Evolutionary conservation across 2,329 filamentous ascomycete genomes (phyloP), one percentile per base, ranked within the genome.

Genomic region (Colletotrichum tropicicola): DNA sequence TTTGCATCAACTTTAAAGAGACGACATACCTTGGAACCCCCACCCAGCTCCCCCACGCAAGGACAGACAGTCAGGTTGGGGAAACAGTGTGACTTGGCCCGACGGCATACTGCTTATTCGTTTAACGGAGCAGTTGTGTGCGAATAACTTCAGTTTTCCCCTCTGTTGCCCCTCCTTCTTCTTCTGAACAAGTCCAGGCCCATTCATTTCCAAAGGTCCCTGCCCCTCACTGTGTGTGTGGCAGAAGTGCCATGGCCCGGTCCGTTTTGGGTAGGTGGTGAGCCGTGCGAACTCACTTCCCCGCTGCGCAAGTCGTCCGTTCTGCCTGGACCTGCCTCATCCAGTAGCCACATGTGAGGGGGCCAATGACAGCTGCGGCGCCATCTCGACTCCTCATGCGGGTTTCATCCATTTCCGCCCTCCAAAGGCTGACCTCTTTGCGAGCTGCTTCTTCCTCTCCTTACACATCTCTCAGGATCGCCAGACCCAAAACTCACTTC

Each of bases 341-440:
- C 52, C 54, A 52, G 52, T 49, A 59, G 49, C 59, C 32, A 49
- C 45, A 53, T 53, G 32, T 35, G 43, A 57, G 54, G 32, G 32
- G 32, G 32, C 55, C 62, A 66, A 66, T 66, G 44, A 66, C 45
- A 65, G 39, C 56, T 48, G 51, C 39, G 41, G 63, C 32, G 54
- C 32, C 52, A 64, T 64, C 45, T 66, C 47, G 59, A 63, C 62
- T 65, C 63, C 63, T 66, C 59, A 66, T 66, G 63, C 59, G 63
- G 41, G 55, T 74, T 72, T 74, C 73, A 71, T 69, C 70, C 68
- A 77, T 74, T 72, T 71, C 77, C 65, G 70, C 75, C 70, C 69
- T 76, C 66, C 73, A 71, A 72, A 78, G 76, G 72, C 69, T 77
- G 65, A 72, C 75, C 47, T 65, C 66, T 69, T 74, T 59, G 61